phyloP scores from a whole-genome alignment of 1,139 yeast species.

The Candida neerlandica region DNA sequence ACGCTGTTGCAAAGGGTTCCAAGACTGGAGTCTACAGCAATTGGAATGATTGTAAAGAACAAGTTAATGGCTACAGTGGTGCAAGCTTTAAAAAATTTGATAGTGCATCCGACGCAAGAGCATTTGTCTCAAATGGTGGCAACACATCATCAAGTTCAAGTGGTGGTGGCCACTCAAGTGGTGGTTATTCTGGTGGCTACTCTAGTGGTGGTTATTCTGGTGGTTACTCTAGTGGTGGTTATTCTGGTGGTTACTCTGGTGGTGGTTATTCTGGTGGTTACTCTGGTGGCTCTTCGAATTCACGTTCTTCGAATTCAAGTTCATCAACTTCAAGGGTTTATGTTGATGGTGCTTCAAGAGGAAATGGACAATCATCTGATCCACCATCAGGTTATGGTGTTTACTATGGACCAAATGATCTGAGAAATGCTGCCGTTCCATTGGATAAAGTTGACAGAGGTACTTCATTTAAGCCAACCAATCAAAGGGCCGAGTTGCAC shows the following conservation, averaged over 20 bases:
- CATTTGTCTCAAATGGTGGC: background rate
- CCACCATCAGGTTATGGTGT: conserved; percentile 72
- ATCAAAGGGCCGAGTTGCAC: conserved; percentile 76
- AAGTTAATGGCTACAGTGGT: conserved; percentile 53
- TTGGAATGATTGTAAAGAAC: conserved; percentile 53
- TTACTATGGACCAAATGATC: conserved; percentile 58
- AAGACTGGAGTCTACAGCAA: conserved; percentile 49
- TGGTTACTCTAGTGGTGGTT: background rate
- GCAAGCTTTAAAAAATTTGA: conserved; percentile 59
- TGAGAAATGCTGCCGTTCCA: conserved; percentile 55
- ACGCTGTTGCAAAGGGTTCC: conserved; percentile 67
- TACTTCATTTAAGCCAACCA: conserved; percentile 52
- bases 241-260: background rate
- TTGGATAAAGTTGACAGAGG: conserved; percentile 30
- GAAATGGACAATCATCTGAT: conserved; percentile 48
- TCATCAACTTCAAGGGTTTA: conserved; percentile 32
- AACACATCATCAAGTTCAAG: background rate
- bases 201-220: background rate
- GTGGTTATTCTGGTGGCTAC: background rate
- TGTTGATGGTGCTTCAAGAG: conserved; percentile 72
- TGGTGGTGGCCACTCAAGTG: background rate
- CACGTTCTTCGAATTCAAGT: too few relatives aligned
- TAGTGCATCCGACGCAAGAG: conserved; percentile 45
- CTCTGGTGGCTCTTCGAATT: background rate
- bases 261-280: background rate